Conservation (phyloP, 805 yeast genomes). For the Schwanniomyces yamadae region DNA sequence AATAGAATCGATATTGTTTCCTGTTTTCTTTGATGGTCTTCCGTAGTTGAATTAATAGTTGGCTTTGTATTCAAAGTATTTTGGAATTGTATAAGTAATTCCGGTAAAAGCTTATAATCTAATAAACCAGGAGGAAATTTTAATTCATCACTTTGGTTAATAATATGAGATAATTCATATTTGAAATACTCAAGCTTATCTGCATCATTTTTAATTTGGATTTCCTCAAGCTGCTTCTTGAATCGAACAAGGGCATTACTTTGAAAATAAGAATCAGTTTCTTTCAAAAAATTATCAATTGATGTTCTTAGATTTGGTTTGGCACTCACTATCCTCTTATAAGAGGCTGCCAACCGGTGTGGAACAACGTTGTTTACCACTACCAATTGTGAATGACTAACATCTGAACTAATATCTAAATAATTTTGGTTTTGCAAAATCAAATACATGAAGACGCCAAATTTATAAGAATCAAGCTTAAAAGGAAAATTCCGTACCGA, state of each 20-base stretch:
- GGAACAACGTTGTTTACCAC: slow-evolving; percentile 29
- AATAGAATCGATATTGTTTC: slow-evolving; percentile 39
- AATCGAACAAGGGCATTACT: slow-evolving; percentile 51
- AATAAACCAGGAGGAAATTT: slow-evolving; percentile 52
- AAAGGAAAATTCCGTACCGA: slow-evolving; percentile 33
- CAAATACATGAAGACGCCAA: slow-evolving; percentile 55
- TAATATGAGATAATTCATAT: slow-evolving; percentile 25
- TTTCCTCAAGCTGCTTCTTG: slow-evolving; percentile 52
- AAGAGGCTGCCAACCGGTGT: slow-evolving; percentile 29
- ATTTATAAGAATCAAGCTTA: slow-evolving; percentile 62
- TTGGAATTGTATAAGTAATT: slow-evolving; percentile 49
- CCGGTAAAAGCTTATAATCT: slow-evolving; percentile 68
- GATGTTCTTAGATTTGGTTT: slow-evolving; percentile 34
- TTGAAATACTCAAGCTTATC: slow-evolving; percentile 51
- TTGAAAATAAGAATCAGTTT: slow-evolving; percentile 21
- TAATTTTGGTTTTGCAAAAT: slow-evolving; percentile 33
- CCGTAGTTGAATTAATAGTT: slow-evolving; percentile 24
- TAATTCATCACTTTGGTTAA: slow-evolving; percentile 15
- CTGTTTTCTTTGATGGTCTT: slow-evolving; percentile 31
- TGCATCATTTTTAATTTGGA: slow-evolving; percentile 50
- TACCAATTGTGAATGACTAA: slow-evolving; percentile 7
- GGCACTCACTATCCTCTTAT: slow-evolving; percentile 40
- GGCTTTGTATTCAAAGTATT: slow-evolving; percentile 26
- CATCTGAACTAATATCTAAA: slow-evolving; percentile 5
- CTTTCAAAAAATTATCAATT: slow-evolving; percentile 27